Conservation (phyloP, 2,329 filamentous ascomycete species). For the Cadophora sp. region DNA sequence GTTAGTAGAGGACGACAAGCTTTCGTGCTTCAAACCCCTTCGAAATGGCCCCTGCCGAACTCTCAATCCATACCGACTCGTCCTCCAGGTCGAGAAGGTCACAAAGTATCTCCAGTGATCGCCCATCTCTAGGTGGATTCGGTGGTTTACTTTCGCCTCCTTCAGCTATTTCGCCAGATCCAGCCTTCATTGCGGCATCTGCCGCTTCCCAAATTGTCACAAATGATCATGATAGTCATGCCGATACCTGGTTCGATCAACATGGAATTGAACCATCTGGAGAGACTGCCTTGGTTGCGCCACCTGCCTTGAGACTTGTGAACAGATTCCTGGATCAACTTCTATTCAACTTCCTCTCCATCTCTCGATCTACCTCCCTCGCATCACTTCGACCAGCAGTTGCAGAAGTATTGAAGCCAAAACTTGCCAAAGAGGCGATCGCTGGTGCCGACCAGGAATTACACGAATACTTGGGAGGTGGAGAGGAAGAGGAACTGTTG, state of each 20-base stretch:
- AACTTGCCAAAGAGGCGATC: conserved; percentile 85
- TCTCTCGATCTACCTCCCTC: conserved; percentile 79
- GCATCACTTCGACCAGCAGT: conserved; percentile 80
- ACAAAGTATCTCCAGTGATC: conserved; percentile 75
- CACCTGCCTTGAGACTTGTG: conserved; percentile 75
- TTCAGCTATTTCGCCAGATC: conserved; percentile 72
- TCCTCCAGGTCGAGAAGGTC: conserved; percentile 36
- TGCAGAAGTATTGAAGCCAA: conserved; percentile 84
- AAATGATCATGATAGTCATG: conserved; percentile 80
- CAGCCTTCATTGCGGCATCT: conserved; percentile 86
- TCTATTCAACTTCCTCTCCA: conserved; percentile 86
- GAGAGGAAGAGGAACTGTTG: conserved; percentile 73
- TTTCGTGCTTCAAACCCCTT: conserved; percentile 6
- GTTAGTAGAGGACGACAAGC: not conserved
- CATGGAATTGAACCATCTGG: conserved; percentile 69
- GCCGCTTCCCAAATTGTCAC: conserved; percentile 93
- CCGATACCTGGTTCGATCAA: conserved; percentile 72
- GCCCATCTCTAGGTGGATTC: conserved; percentile 65
- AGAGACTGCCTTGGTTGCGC: conserved; percentile 75
- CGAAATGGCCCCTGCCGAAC: conserved; percentile 38
- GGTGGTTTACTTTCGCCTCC: conserved; percentile 71
- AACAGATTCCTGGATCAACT: conserved; percentile 95
- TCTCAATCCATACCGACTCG: conserved; percentile 27
- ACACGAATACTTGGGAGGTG: conserved; percentile 82
- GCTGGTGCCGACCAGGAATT: conserved; percentile 86